A percentile compares a stretch with the other conserved stretches of the same genome.
phyloP scores from a whole-genome alignment of 2,329 filamentous ascomycete species.

The Fusarium nelsonii region DNA sequence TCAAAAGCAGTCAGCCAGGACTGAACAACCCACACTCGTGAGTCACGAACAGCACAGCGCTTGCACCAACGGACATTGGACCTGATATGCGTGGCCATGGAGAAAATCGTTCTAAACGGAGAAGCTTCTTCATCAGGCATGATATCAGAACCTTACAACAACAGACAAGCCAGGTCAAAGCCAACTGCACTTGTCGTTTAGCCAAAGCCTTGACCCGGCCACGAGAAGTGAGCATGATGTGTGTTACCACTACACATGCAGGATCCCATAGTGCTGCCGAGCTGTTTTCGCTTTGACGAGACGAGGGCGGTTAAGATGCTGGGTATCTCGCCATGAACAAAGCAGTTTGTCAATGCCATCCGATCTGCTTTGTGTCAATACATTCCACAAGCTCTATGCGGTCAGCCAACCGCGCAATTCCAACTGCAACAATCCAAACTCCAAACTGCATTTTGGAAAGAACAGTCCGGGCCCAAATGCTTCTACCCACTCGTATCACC shows the following conservation, averaged over 20 bases:
- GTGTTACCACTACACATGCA: conserved; percentile 41
- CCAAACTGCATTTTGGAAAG: not conserved
- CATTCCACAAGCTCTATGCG: not conserved
- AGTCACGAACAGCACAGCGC: not conserved
- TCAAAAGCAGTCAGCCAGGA: conserved; percentile 1
- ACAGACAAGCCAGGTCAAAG: not conserved
- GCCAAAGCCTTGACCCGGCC: conserved; percentile 20
- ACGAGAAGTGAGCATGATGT: conserved; percentile 37
- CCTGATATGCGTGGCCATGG: no score
- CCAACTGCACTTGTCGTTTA: conserved; percentile 7
- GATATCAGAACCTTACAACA: not conserved
- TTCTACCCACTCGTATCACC: conserved; percentile 23
- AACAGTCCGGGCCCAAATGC: conserved; percentile 3
- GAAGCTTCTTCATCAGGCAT: not conserved
- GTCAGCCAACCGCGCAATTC: not conserved
- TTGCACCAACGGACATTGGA: not conserved
- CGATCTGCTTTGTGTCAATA: not conserved
- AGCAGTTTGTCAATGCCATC: not conserved
- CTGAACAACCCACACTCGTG: not conserved
- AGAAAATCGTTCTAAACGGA: not conserved
- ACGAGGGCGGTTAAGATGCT: not conserved
- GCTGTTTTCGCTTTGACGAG: conserved; percentile 29
- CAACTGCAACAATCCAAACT: not conserved
- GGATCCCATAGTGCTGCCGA: conserved; percentile 38
- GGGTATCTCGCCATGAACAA: not conserved